Percentiles rank a stretch among this genome's conserved stretches.
Evolutionary conservation across 805 yeast genomes (phyloP).

Genomic region (Wickerhamiella kazuoi): DNA sequence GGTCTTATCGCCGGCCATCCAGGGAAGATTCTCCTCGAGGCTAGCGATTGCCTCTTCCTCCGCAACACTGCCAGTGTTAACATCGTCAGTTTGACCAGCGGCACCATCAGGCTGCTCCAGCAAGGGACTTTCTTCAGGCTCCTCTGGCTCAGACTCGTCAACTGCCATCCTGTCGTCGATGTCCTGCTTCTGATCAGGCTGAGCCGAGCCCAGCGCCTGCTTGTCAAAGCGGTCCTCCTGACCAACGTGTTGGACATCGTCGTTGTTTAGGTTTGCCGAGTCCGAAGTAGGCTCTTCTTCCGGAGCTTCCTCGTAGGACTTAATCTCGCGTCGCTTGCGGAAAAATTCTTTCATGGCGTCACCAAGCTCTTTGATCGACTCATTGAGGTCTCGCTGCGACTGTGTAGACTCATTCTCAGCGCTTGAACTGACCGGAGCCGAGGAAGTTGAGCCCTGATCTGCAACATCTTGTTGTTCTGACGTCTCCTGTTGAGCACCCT

Average conservation of each 20-base stretch:
- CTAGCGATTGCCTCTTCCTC: constrained; percentile 21
- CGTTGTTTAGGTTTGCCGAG: constrained; percentile 38
- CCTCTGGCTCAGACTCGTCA: constrained; percentile 21
- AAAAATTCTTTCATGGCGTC: constrained; percentile 85
- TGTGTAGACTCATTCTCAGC: constrained; percentile 29
- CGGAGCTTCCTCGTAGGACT: constrained; percentile 28
- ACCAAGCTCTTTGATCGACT: constrained; percentile 74
- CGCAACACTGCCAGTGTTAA: constrained; percentile 5
- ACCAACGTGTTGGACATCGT: constrained; percentile 41
- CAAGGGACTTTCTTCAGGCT: constrained; percentile 10
- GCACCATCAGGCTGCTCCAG: constrained; percentile 16
- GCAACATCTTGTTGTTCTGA: constrained; percentile 22
- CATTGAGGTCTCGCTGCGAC: constrained; percentile 22
- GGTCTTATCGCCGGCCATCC: background rate
- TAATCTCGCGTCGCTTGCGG: constrained; percentile 73
- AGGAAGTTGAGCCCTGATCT: constrained; percentile 37
- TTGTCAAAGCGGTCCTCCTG: constrained; percentile 63
- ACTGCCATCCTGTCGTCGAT: constrained; percentile 35
- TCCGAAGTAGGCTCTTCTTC: constrained; percentile 14
- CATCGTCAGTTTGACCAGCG: constrained; percentile 12
- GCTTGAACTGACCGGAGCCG: constrained; percentile 30
- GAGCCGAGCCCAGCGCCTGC: constrained; percentile 86
- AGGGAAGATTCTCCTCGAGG: constrained; percentile 1
- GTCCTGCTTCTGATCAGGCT: constrained; percentile 56
- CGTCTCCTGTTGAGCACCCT: constrained; percentile 37